Conservation (phyloP, 176 grass and related monocot species). For the Aegilops tauschii region DNA sequence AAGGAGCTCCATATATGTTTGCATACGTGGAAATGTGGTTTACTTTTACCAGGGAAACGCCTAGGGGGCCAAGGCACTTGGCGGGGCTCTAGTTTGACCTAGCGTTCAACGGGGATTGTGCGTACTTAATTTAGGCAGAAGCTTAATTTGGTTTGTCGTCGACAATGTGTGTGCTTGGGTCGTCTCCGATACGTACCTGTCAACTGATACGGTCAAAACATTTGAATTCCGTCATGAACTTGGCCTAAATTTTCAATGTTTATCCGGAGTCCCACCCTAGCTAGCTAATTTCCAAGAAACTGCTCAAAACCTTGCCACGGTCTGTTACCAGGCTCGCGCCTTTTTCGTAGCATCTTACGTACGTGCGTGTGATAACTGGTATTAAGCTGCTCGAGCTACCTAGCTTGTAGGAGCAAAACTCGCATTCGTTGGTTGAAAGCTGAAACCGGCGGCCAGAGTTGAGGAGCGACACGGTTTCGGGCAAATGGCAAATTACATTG, state of each 20-base stretch:
- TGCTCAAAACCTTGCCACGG: not conserved
- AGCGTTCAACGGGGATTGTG: not conserved
- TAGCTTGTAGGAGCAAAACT: constrained; percentile 1
- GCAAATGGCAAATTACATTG: not conserved
- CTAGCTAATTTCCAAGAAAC: constrained; percentile 32
- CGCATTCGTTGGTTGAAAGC: not conserved
- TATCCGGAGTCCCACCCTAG: not conserved
- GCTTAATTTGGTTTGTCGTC: not conserved
- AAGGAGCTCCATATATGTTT: not conserved
- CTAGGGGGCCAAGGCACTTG: not conserved
- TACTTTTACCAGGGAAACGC: not conserved
- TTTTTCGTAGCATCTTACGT: constrained; percentile 19
- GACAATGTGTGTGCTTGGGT: not conserved
- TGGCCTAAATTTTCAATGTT: not conserved
- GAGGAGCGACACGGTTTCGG: not conserved
- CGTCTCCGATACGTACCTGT: not conserved
- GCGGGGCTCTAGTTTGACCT: not conserved
- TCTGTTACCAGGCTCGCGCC: not conserved
- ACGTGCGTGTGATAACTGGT: too few species aligned
- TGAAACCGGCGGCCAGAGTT: not conserved
- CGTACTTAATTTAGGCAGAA: not conserved
- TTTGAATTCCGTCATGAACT: not conserved
- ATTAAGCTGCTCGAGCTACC: not conserved
- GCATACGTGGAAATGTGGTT: not conserved
- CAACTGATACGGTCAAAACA: not conserved